These are phyloP conservation scores for Camelina neglecta DNA, from an alignment of 345 rosid genomes.

Conservation along the genomic window DNA sequence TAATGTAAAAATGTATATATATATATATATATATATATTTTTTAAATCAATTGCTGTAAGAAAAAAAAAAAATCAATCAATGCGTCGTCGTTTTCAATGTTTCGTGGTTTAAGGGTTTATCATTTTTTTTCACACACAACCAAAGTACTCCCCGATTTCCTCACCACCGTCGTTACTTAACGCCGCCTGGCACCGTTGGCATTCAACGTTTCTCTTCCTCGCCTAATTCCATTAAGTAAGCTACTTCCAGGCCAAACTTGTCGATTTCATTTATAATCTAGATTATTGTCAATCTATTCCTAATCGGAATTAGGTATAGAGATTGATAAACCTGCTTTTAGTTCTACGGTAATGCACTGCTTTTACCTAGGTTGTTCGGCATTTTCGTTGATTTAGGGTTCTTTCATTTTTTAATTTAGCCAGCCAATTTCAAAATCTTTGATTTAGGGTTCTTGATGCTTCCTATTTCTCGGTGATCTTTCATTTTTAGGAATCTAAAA, in stretches of 20 bases:
- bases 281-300: not conserved
- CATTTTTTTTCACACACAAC: no score
- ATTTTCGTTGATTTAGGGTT: not conserved
- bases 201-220: not conserved
- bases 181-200: conserved; percentile 31
- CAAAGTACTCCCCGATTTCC: no score
- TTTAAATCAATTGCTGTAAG: no score
- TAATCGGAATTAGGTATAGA: conserved; percentile 13
- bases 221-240: not conserved
- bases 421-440: not conserved
- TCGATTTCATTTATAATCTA: not conserved
- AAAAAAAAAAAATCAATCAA: no score
- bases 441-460: not conserved
- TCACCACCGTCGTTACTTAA: conserved; percentile 22
- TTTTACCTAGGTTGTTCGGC: not conserved
- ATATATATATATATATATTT: no score
- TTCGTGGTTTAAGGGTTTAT: no score
- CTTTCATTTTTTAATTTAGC: no score
- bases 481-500: conserved; percentile 2
- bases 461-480: not conserved
- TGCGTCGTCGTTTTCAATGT: no score
- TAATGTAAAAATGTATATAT: no score
- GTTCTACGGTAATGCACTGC: not conserved
- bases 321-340: not conserved
- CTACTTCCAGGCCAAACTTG: not conserved